phyloP scores from a whole-genome alignment of 805 yeast species.

The Candida piceae region DNA sequence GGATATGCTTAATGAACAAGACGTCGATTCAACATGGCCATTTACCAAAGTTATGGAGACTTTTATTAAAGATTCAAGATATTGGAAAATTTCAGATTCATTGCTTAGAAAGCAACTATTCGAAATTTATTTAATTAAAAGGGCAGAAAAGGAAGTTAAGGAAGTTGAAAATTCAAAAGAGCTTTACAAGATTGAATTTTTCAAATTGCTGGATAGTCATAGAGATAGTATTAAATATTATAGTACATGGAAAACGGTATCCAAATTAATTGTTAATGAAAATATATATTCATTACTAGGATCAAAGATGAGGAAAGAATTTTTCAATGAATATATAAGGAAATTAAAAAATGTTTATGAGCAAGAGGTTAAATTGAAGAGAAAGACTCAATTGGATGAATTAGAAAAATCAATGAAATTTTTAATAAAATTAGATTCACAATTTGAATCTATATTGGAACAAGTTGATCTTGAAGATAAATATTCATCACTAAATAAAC shows the following conservation, averaged over 20 bases:
- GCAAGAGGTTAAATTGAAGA: slow-evolving; percentile 22
- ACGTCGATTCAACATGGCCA: slow-evolving; percentile 72
- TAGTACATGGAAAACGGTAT: slow-evolving; percentile 62
- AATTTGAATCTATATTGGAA: slow-evolving; percentile 15
- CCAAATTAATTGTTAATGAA: slow-evolving; percentile 52
- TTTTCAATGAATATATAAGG: slow-evolving; percentile 48
- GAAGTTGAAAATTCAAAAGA: slow-evolving; percentile 50
- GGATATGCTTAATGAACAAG: slow-evolving; percentile 45
- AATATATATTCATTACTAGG: slow-evolving; percentile 59
- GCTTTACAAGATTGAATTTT: slow-evolving; percentile 51
- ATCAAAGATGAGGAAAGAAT: slow-evolving; percentile 49
- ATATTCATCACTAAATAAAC: slow-evolving; percentile 49
- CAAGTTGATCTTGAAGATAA: no score
- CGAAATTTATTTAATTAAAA: slow-evolving; percentile 56
- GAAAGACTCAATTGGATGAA: slow-evolving; percentile 47
- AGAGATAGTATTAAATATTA: slow-evolving; percentile 39
- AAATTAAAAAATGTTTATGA: slow-evolving; percentile 33
- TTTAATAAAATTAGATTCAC: slow-evolving; percentile 11
- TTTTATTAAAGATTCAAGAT: slow-evolving; percentile 54
- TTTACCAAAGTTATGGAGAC: slow-evolving; percentile 59
- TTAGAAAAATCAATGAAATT: slow-evolving; percentile 43
- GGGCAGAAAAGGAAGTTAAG: slow-evolving; percentile 44
- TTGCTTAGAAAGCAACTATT: slow-evolving; percentile 53
- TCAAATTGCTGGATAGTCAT: slow-evolving; percentile 38
- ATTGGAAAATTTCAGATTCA: slow-evolving; percentile 65